Base-by-base conservation (phyloP, 2,329 filamentous ascomycete species). In the Escovopsis weberi region DNA sequence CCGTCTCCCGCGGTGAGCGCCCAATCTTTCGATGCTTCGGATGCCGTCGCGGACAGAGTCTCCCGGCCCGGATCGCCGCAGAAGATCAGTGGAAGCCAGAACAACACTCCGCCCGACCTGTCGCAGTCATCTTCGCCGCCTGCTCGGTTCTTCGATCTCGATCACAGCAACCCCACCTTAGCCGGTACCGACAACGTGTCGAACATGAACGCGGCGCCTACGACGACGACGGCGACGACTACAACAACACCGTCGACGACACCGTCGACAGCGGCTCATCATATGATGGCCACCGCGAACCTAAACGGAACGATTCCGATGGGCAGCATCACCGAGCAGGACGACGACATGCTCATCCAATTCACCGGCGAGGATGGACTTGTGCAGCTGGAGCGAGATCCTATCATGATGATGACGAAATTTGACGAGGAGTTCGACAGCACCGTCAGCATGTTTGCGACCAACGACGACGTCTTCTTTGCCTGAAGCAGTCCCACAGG, bases 111-210 rank as follows among this genome's bases (percentile, higher is more conserved):
- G 4, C 75, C 75, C 1, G 74, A 72, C 47, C 68, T 79, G 28
- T 77, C 74, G n/a, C 68, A 74, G 46, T 74, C 74, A 19, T 73
- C 72, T 12, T 78, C 75, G 23, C 74, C 74, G 4, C 60, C 66
- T 6, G 52, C 55, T n/a, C 64, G 60, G 37, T 70, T 65, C 55
- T 74, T 70, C 50, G 63, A 70, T 36, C 55, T 65, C 44, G 66
- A 70, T 36, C 58, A 63, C 35, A 62, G 59, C 52, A 56, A 58
- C 2, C 54, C 58, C 4, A 7, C 8, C 11, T 11, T 9, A 11
- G 52, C 53, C 23, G 50, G 50, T 36, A 44, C 47, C 1, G 59
- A 63, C 26, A 59, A 59, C 26, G 47, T 62, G 34, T 52, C 54
- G 43, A 50, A 43, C 38, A 52, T 61, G 48, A 47, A 53, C 1